Evolutionary conservation across 2,329 filamentous ascomycete species (phyloP).

Genomic region (Nectriaceae sp.): DNA sequence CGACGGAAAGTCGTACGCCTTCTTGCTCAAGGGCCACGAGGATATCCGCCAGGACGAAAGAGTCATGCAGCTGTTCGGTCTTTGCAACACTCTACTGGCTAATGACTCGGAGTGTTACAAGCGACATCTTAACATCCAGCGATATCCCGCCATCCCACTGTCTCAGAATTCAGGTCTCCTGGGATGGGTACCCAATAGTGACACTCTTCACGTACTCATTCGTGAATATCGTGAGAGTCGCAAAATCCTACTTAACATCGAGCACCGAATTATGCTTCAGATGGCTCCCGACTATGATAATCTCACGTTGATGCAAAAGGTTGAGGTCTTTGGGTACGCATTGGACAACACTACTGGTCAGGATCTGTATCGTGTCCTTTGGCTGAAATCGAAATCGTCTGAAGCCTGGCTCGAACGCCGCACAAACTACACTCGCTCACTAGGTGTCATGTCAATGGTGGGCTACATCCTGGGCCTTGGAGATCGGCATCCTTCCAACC

Average conservation of each 20-base stretch:
- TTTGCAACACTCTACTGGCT: slow-evolving; percentile 92
- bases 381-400: slow-evolving; percentile 98
- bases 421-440: slow-evolving; percentile 97
- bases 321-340: slow-evolving; percentile 98
- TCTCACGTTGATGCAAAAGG: slow-evolving; percentile 98
- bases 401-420: slow-evolving; percentile 96
- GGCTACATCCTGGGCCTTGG: slow-evolving; percentile 97
- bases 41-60: slow-evolving; percentile 98
- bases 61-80: slow-evolving; percentile 98
- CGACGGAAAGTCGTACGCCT: slow-evolving; percentile 85
- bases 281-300: slow-evolving; percentile 99
- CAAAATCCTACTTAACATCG: slow-evolving; percentile 97
- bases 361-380: slow-evolving; percentile 95
- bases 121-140: slow-evolving; percentile 92
- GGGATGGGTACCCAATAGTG: slow-evolving; percentile 96
- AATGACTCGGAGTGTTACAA: slow-evolving; percentile 97
- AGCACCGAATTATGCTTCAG: slow-evolving; percentile 99
- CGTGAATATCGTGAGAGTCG: slow-evolving; percentile 95
- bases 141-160: slow-evolving; percentile 93
- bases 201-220: slow-evolving; percentile 95
- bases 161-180: slow-evolving; percentile 95
- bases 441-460: slow-evolving; percentile 99
- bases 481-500: slow-evolving; percentile 94
- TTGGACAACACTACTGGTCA: slow-evolving; percentile 99
- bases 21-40: slow-evolving; percentile 96